Base-by-base conservation (phyloP, 2,329 filamentous ascomycete genomes). In the Sordariomycetes sp. region DNA sequence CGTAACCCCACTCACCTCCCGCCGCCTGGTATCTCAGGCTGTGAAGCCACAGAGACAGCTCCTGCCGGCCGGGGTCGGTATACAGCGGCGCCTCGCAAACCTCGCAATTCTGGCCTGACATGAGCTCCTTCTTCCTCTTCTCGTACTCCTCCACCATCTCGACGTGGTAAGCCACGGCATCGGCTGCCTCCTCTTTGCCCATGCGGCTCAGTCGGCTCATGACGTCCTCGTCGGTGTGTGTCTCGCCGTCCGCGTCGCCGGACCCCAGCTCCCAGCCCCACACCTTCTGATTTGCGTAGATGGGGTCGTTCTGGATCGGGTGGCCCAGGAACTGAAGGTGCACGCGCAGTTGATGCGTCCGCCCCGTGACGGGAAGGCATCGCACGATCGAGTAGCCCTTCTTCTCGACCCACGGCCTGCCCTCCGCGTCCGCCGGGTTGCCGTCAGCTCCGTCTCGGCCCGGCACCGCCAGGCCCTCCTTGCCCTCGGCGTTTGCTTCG, bases 251-350 rank as follows among this genome's bases (percentile, higher is more conserved):
- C 15, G 76, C 73, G 60, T 86, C 82, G 57, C 79, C 75, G 57
- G 72, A 80, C 17, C 89, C 94, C 0, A 99, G 81, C 10, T 85
- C 79, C 1, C 85, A 76, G 0, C 94, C 94, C 77, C 95, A 99
- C 12, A 99, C 94, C 58, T 85, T 84, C 66, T 89, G 85, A 67
- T 99, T 99, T 64, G 89, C 90, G 69, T 99, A 99, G 64, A 99
- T 97, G 8, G 94, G 94, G 67, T 99, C 94, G 69, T 99, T 99
- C 62, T 90, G 85, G 63, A 99, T 97, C 1, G 94, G 94, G 67
- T 97, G 88, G 1, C 94, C 94, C 3, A 99, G 76, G 69, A 89
- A 95, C 67, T 99, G 94, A 17, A 99, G 78, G 66, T 99, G 94
- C 20, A 99, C 94, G 36, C 94, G 84, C 54, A 99, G 80, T 69